Evolutionary conservation across 73 alveolate species (phyloP).

Genomic region (Paramecium primaurelia): DNA sequence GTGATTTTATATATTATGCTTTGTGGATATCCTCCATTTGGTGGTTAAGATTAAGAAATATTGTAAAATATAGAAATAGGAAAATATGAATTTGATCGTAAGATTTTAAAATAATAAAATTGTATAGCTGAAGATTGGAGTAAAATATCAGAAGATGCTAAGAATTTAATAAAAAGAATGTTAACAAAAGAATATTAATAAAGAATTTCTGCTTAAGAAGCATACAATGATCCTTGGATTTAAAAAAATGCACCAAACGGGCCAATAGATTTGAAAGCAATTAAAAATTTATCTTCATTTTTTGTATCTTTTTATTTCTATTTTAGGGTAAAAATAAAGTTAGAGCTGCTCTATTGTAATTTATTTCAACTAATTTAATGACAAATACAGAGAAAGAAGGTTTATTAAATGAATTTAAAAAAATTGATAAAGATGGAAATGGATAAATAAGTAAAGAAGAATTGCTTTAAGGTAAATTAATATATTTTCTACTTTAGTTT

Average conservation of each 20-base stretch:
- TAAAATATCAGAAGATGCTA: slow-evolving; percentile 56
- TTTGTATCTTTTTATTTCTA: neutral
- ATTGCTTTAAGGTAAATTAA: slow-evolving; percentile 37
- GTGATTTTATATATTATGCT: slow-evolving; percentile 46
- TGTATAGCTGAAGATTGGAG: slow-evolving; percentile 54
- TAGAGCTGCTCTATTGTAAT: slow-evolving; percentile 47
- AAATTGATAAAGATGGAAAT: slow-evolving; percentile 50
- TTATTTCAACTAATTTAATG: slow-evolving; percentile 42
- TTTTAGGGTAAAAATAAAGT: slow-evolving; percentile 48
- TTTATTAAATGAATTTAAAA: slow-evolving; percentile 20
- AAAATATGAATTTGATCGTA: slow-evolving; percentile 45
- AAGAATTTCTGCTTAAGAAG: slow-evolving; percentile 55
- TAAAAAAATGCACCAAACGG: slow-evolving; percentile 57
- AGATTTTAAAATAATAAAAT: neutral
- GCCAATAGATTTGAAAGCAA: slow-evolving; percentile 34
- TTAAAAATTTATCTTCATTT: slow-evolving; percentile 45
- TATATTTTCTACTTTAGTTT: neutral
- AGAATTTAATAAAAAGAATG: slow-evolving; percentile 52
- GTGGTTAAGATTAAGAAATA: slow-evolving; percentile 32
- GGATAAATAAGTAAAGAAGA: slow-evolving; percentile 53
- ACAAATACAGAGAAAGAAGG: slow-evolving; percentile 52
- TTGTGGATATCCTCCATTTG: slow-evolving; percentile 82
- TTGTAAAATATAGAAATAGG: neutral
- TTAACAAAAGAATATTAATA: slow-evolving; percentile 26
- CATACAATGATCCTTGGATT: slow-evolving; percentile 60